Base-by-base conservation (phyloP, 345 rosid genomes). In the Orychophragmus violaceus region DNA sequence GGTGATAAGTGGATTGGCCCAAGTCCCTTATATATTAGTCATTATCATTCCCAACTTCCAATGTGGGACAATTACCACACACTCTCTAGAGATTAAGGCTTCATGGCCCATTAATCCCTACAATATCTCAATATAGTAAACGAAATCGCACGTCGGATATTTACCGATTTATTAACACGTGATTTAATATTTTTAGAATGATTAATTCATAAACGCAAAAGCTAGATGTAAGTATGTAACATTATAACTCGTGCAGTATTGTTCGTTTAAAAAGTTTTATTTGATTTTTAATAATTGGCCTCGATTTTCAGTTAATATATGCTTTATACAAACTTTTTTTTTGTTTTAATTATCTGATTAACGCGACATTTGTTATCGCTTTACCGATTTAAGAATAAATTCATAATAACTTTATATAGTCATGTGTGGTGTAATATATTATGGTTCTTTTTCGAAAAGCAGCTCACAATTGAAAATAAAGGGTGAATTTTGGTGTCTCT, bases 321-420 rank as follows among this genome's bases (percentile, higher is more conserved):
- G 45, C 76, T 64, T 64, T 52, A 28, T 56, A 36, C 46, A 64
- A 64, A 64, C 46, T 52, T 68, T 23, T 37, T 3, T 24, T 45
- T 27, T 24, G 18, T 27, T 37, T 14, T 32, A 25, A 39, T 64
- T 72, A 48, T 55, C 33, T 21, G 70, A 48, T 48, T 57, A 64
- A 64, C 71, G 71, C 60, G 66, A 57, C 65, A 72, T 72, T 56
- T 46, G 35, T 64, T 71, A 28, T 36, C 16, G 35, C 66, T 72
- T 72, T 72, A 37, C 28, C 45, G 8, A 46, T 64, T 57, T 56
- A 48, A 64, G 57, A 64, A 64, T 57, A 57, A 49, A 50, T 35
- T 28, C 60, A 64, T 49, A 17, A 19, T 28, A 10, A 37, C 64
- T 72, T 62, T 63, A 45, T 57, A 25, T 49, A 48, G 66, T 59